Evolutionary conservation across 139 green algal species (phyloP), one percentile per base, ranked within the genome.

Genomic region (Tetratostichococcus sp.): DNA sequence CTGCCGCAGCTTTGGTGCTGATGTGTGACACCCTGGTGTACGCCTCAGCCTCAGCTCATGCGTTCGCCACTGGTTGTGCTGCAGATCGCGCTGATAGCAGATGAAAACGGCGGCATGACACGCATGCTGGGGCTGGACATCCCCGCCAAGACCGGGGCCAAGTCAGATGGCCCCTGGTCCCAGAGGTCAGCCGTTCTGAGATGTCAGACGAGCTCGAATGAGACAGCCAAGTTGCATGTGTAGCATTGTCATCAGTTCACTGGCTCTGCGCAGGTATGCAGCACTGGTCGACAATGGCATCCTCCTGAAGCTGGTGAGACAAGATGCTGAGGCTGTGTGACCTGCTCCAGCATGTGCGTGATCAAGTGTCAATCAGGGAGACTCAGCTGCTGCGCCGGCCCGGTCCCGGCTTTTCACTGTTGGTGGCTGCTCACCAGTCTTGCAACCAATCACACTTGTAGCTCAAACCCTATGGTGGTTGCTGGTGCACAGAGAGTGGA

Each of bases 291-390:
- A 87, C 1, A 69, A 84, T 70, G 83, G 83, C 65, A 74, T 84
- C 17, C 69, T 87, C 22, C 57, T 86, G 21, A 87, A 87, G 72
- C n/a, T 87, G 77, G 73, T 86, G 71, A 35, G 72, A 31, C 42
- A 66, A 33, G 5, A 2, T 11, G 6, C 39, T 6, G 39, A 21
- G 8, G 19, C 4, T 74, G 14, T 76, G 4, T 23, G 22, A 26
- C 42, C 35, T 23, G 17, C n/a, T 70, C 17, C 66, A 39, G 4
- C 22, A 70, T 26, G 17, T 65, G 30, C 35, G 1, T 3, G n/a
- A n/a, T n/a, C n/a, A n/a, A n/a, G n/a, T n/a, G n/a, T n/a, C n/a
- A n/a, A n/a, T n/a, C n/a, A n/a, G n/a, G n/a, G n/a, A n/a, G n/a
- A n/a, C n/a, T n/a, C n/a, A n/a, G n/a, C n/a, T n/a, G n/a, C n/a